Evolutionary conservation across 352 stramenopile species (phyloP), one percentile per base, ranked within the genome.

Genomic region (Porosira glacialis): DNA sequence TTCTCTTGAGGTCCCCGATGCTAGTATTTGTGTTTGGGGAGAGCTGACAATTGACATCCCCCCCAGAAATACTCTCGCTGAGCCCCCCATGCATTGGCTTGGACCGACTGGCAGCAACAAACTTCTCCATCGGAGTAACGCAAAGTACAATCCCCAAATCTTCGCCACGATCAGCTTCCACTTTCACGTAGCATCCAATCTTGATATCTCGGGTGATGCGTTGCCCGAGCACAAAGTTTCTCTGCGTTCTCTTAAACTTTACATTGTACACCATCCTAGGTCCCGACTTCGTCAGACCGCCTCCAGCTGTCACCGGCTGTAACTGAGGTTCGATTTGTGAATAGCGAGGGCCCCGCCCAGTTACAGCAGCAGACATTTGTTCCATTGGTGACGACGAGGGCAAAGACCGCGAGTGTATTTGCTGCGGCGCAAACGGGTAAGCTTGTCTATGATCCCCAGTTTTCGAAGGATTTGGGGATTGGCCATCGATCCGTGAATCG

Each of bases 151-250:
- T 94, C 2, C 95, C 95, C 60, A 98, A 94, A 83, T 98, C 95
- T 75, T 98, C 95, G 45, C 95, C 95, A 21, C 95, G 93, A 75
- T 98, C 95, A 17, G 95, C 95, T 79, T 98, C 95, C 38, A 98
- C 95, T 89, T 97, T 98, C 1, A 98, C 95, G 63, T 94, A 98
- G 65, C 96, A 94, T 10, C 95, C 95, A 55, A 96, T 76, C 41
- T 95, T 94, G 72, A 93, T 91, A 22, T 92, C 83, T 6, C 89
- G 82, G 39, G 88, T 87, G 31, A 95, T 87, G 39, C 78, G 73
- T 26, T 81, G 71, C 19, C 78, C 69, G 2, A 95, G 86, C 65
- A 97, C 93, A 48, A 97, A 92, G 67, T 94, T 94, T 15, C 90
- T 84, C 19, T 94, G 90, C 19, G 89, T 94, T 5, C 94, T 89